Percentiles rank a stretch among this genome's conserved stretches.
Conservation (phyloP, 768 basidiomycete species). For the Chalciporus sphaerocephalus region DNA sequence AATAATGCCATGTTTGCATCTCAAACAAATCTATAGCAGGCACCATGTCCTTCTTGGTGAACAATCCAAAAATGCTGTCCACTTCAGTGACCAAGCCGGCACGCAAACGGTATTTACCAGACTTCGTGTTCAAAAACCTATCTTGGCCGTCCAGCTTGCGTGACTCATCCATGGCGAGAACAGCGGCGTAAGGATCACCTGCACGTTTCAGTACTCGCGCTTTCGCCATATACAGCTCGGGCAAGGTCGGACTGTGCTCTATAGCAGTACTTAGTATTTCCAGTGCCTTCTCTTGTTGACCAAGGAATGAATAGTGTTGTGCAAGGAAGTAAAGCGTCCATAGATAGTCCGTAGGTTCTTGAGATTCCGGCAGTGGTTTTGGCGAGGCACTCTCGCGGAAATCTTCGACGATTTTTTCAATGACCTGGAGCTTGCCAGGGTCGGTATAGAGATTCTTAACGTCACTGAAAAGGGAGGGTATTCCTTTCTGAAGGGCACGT, state of each 20-base stretch:
- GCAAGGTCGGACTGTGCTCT: conserved; percentile 86
- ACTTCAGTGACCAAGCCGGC: conserved; percentile 80
- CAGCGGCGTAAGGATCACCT: conserved; percentile 76
- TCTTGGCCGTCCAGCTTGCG: conserved; percentile 88
- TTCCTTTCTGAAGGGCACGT: conserved; percentile 70
- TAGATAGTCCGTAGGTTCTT: conserved; percentile 74
- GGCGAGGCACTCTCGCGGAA: conserved; percentile 36
- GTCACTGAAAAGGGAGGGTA: conserved; percentile 92
- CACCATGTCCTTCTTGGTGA: conserved; percentile 94
- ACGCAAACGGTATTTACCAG: conserved; percentile 83
- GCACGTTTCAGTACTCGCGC: conserved; percentile 83
- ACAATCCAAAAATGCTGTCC: conserved; percentile 68
- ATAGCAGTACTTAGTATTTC: conserved; percentile 62
- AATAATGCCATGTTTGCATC: conserved; percentile 90
- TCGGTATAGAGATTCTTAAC: conserved; percentile 79
- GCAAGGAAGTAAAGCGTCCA: conserved; percentile 97
- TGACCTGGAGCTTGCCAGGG: conserved; percentile 54
- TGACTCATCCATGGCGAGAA: conserved; percentile 74
- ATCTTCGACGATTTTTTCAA: conserved; percentile 67
- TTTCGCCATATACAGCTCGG: conserved; percentile 79
- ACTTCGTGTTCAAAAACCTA: conserved; percentile 90
- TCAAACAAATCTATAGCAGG: conserved; percentile 84
- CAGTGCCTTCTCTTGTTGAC: conserved; percentile 46
- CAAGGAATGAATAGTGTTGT: conserved; percentile 75
- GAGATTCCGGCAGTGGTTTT: conserved; percentile 22